phyloP scores from a whole-genome alignment of 257 asterid genomes.

The Solanum raphanifolium region DNA sequence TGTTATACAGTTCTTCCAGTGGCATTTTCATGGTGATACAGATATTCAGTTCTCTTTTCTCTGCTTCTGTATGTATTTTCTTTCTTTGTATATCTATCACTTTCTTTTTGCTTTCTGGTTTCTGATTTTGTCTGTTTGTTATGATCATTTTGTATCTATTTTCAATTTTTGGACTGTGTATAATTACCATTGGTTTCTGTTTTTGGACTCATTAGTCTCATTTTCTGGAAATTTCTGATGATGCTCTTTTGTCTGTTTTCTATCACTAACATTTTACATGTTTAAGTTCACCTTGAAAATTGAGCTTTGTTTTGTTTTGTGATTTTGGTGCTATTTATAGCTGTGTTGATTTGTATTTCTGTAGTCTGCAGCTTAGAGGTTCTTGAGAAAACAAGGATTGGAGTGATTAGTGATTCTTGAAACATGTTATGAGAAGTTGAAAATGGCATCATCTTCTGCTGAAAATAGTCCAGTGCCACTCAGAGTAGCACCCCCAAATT shows the following conservation, averaged over 20 bases:
- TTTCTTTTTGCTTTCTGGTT: neutral
- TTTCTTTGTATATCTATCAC: neutral
- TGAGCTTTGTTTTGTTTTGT: neutral
- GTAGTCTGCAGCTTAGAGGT: constrained; percentile 2
- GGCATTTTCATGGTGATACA: constrained; percentile 1
- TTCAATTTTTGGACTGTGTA: neutral
- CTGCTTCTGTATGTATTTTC: neutral
- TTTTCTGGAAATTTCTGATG: neutral
- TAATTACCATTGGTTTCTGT: neutral
- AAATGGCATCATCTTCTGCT: constrained; percentile 26
- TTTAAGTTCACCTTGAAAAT: neutral
- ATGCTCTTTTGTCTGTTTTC: neutral
- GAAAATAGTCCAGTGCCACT: constrained; percentile 14
- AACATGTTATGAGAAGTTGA: constrained; percentile 10
- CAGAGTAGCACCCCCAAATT: constrained; percentile 15
- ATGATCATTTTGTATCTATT: neutral
- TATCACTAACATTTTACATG: neutral
- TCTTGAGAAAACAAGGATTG: constrained; percentile 15
- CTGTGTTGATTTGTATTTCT: neutral
- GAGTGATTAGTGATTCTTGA: constrained; percentile 18
- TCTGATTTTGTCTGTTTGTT: neutral
- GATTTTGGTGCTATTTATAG: neutral
- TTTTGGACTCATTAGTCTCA: neutral
- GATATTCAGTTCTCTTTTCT: neutral
- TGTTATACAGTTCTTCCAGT: neutral